phyloP scores from a whole-genome alignment of 2,329 filamentous ascomycete genomes.

The Pyrenophora teres region DNA sequence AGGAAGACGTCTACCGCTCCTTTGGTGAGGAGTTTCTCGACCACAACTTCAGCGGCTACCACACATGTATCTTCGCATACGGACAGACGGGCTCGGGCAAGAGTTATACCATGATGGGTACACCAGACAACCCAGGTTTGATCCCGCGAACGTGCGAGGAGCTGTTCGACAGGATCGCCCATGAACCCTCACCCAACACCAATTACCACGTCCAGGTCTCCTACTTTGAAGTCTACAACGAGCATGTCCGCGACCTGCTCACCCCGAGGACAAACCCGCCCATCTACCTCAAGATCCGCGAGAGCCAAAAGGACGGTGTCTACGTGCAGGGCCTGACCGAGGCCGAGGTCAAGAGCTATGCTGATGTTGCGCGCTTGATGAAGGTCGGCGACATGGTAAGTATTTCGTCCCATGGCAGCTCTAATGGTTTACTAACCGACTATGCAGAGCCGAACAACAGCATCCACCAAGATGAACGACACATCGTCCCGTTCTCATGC shows the following conservation, averaged over 20 bases:
- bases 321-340: constrained; percentile 98
- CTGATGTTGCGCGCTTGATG: constrained; percentile 90
- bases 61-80: constrained; percentile 98
- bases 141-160: constrained; percentile 96
- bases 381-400: constrained; percentile 73
- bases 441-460: constrained; percentile 73
- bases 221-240: constrained; percentile 99
- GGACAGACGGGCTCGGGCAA: constrained; percentile 97
- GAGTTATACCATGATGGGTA: constrained; percentile 98
- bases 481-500: constrained; percentile 95
- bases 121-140: constrained; percentile 79
- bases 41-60: constrained; percentile 99
- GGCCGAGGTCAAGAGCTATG: constrained; percentile 83
- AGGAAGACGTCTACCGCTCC: constrained; percentile 91
- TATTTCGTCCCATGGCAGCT: background rate
- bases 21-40: constrained; percentile 96
- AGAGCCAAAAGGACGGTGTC: constrained; percentile 91
- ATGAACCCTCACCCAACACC: constrained; percentile 83
- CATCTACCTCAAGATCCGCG: constrained; percentile 94
- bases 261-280: constrained; percentile 78
- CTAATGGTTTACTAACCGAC: constrained; percentile 10
- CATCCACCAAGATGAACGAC: constrained; percentile 99
- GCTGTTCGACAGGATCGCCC: constrained; percentile 89
- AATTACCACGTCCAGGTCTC: constrained; percentile 97
- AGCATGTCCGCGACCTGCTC: constrained; percentile 93